These are phyloP conservation scores for Leccinum obscurum DNA, from an alignment of 768 basidiomycete species.

Conservation along the genomic window DNA sequence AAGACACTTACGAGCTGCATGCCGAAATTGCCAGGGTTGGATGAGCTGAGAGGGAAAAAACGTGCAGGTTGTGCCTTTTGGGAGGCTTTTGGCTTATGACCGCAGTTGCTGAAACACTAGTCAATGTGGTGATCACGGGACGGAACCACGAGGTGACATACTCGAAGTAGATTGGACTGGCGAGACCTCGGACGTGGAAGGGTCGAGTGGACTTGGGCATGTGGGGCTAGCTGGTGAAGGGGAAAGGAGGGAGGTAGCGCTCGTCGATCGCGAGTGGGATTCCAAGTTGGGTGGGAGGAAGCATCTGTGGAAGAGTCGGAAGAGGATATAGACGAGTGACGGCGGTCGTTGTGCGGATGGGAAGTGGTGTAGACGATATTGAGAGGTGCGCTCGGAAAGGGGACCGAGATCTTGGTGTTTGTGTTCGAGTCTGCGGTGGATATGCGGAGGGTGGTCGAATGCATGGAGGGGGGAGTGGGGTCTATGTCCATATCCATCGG, in stretches of 20 bases:
- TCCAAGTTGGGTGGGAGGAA: conserved; percentile 20
- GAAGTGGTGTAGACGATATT: conserved; percentile 8
- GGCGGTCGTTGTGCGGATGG: conserved; percentile 27
- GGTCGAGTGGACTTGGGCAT: conserved; percentile 8
- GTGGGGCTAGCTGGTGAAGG: conserved; percentile 25
- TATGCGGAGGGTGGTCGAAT: conserved; percentile 38
- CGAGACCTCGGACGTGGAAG: conserved; percentile 4
- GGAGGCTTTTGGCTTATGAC: conserved; percentile 8
- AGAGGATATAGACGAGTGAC: conserved; percentile 30
- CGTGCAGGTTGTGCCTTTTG: conserved; percentile 42
- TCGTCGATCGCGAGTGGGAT: conserved; percentile 22
- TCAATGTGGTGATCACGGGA: conserved; percentile 1
- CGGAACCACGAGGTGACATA: neutral
- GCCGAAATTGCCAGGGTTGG: conserved; percentile 69
- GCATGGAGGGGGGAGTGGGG: conserved; percentile 35
- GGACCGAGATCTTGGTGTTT: conserved; percentile 9
- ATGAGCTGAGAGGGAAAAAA: conserved; percentile 51
- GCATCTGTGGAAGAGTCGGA: conserved; percentile 26
- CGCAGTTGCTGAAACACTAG: conserved; percentile 11
- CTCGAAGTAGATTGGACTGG: conserved; percentile 5
- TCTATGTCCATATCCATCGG: conserved; percentile 34
- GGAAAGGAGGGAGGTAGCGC: conserved; percentile 32
- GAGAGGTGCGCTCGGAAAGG: conserved; percentile 16
- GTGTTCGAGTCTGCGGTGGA: conserved; percentile 19
- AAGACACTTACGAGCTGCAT: conserved; percentile 74